A percentile compares a stretch with the other conserved stretches of the same genome.
Conservation (phyloP, 495 filamentous ascomycete species). For the Trichoderma erinaceum region DNA sequence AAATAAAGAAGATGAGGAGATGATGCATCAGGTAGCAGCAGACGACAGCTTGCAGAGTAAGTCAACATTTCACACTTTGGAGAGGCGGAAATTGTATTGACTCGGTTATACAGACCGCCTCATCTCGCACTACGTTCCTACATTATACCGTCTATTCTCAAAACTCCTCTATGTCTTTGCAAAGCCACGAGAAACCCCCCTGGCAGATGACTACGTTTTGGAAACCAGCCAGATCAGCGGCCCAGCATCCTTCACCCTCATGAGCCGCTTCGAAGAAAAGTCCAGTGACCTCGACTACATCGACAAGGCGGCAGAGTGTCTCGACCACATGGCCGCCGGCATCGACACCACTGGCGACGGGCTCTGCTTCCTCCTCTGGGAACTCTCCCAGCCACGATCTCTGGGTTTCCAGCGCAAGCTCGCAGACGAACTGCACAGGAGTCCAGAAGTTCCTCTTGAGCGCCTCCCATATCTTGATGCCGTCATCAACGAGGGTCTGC, state of each 20-base stretch:
- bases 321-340: slow-evolving; percentile 53
- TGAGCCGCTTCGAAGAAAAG: slow-evolving; percentile 38
- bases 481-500: slow-evolving; percentile 53
- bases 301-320: slow-evolving; percentile 42
- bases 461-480: slow-evolving; percentile 55
- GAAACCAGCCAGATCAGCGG: slow-evolving; percentile 30
- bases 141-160: slow-evolving; percentile 32
- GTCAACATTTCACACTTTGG: slow-evolving; percentile 11
- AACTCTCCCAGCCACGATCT: slow-evolving; percentile 52
- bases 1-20: slow-evolving; percentile 42
- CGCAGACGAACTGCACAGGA: slow-evolving; percentile 40
- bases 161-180: slow-evolving; percentile 35
- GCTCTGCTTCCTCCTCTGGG: slow-evolving; percentile 61
- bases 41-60: slow-evolving; percentile 58
- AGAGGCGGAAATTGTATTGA: background rate
- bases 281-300: slow-evolving; percentile 28
- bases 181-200: slow-evolving; percentile 40
- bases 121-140: slow-evolving; percentile 34
- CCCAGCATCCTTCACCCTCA: slow-evolving; percentile 37
- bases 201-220: slow-evolving; percentile 40
- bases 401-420: slow-evolving; percentile 40
- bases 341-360: slow-evolving; percentile 64
- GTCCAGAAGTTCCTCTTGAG: slow-evolving; percentile 36
- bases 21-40: slow-evolving; percentile 61
- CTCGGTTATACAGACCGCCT: slow-evolving; percentile 34